phyloP scores from a whole-genome alignment of 169 alveolate genomes.

The Theileria sp. region DNA sequence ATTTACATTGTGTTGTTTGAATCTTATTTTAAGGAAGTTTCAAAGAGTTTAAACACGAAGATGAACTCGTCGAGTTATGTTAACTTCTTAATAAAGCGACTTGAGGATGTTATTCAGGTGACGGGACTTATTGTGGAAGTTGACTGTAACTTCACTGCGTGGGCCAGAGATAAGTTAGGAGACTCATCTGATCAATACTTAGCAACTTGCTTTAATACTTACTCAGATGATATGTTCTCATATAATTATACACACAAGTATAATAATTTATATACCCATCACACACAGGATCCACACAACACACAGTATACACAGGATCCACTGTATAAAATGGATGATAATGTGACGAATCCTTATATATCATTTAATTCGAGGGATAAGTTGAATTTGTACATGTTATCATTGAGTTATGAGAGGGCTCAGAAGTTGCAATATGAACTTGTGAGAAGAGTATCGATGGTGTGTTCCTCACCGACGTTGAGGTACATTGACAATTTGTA shows the following conservation, averaged over 20 bases:
- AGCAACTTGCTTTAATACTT: neutral
- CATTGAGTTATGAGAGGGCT: neutral
- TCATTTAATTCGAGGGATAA: neutral
- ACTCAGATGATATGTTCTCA: neutral
- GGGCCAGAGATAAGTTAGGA: conserved; percentile 7
- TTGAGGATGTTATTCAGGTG: neutral
- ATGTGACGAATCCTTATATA: neutral
- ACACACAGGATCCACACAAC: no score
- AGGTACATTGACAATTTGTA: neutral
- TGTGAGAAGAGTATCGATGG: neutral
- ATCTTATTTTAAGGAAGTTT: neutral
- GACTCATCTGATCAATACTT: neutral
- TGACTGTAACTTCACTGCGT: conserved; percentile 1
- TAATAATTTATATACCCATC: neutral
- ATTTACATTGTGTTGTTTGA: conserved; percentile 5
- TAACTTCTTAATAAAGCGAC: neutral
- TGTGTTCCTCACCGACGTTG: neutral
- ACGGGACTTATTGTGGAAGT: neutral
- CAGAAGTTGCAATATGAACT: neutral
- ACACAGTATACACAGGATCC: no score
- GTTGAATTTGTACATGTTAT: neutral
- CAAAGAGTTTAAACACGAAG: neutral
- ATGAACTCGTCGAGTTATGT: neutral
- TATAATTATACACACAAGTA: neutral
- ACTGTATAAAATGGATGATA: neutral